Evolutionary conservation across 139 green algal species (phyloP).

Genomic region (Marvania coccoides): DNA sequence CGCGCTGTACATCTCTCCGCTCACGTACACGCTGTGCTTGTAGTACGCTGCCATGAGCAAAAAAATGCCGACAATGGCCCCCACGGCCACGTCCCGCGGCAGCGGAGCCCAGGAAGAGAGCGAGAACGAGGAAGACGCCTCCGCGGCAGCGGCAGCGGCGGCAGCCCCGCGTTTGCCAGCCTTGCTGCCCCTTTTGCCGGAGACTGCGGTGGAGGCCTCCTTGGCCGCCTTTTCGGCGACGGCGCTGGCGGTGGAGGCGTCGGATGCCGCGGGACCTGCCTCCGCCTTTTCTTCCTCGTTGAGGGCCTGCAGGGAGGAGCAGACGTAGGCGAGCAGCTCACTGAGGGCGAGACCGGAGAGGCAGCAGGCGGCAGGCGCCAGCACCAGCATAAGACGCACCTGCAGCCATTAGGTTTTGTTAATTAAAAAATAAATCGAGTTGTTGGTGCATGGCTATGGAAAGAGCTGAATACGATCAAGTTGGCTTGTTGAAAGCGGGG

Average conservation of each 20-base stretch:
- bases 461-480: too few relatives aligned
- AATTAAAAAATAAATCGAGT: too few relatives aligned
- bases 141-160: background rate
- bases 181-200: constrained; percentile 9
- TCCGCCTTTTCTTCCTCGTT: background rate
- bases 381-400: constrained; percentile 94
- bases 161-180: background rate
- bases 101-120: constrained; percentile 13
- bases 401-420: too few relatives aligned
- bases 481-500: background rate
- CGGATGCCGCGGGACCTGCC: background rate
- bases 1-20: constrained; percentile 85
- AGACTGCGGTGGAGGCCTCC: too few relatives aligned
- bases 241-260: background rate
- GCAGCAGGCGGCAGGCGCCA: constrained; percentile 90
- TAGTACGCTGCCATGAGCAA: constrained; percentile 39
- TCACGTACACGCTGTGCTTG: constrained; percentile 74
- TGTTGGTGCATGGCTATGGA: too few relatives aligned
- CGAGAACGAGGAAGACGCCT: background rate
- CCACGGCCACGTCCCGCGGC: constrained; percentile 36
- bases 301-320: background rate
- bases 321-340: constrained; percentile 38
- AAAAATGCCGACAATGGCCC: background rate
- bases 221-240: background rate
- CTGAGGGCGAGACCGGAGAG: constrained; percentile 74